These are phyloP conservation scores for Nemania sp. DNA, from an alignment of 2,329 filamentous ascomycete genomes.

Conservation along the genomic window DNA sequence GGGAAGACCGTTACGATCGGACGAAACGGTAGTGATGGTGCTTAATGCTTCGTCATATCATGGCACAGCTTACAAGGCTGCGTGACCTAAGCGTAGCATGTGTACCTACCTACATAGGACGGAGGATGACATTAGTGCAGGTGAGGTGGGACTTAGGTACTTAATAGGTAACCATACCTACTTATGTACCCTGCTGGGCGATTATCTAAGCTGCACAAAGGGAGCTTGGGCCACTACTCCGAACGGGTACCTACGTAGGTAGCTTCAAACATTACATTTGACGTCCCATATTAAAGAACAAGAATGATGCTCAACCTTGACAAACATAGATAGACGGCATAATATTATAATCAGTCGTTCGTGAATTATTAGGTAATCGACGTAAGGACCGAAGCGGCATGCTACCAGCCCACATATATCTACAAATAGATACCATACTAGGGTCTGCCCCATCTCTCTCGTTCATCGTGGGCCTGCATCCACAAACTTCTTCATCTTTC, in stretches of 20 bases:
- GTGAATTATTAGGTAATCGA: slow-evolving; percentile 27
- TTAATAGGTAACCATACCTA: not conserved
- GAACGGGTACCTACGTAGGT: too few relatives aligned
- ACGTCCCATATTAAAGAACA: not conserved
- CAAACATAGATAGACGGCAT: not conserved
- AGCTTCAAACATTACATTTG: too few relatives aligned
- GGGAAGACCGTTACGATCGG: not conserved
- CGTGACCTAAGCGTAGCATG: slow-evolving; percentile 9
- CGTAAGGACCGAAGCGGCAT: not conserved
- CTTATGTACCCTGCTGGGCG: not conserved
- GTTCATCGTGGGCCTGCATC: slow-evolving; percentile 30
- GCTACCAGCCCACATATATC: not conserved
- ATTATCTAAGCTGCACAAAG: not conserved
- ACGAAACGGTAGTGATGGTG: not conserved
- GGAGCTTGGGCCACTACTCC: not conserved
- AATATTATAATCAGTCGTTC: slow-evolving; percentile 15
- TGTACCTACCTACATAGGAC: not conserved
- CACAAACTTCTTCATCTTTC: slow-evolving; percentile 26
- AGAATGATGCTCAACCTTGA: not conserved
- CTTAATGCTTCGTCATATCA: not conserved
- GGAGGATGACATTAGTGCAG: not conserved
- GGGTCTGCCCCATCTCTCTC: slow-evolving; percentile 35
- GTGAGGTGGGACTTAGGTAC: not conserved
- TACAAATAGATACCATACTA: not conserved
- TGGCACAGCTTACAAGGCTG: slow-evolving; percentile 8